Percentiles rank a stretch among this genome's conserved stretches.
phyloP scores from a whole-genome alignment of 495 filamentous ascomycete genomes.

The Penicillium chermesinum region DNA sequence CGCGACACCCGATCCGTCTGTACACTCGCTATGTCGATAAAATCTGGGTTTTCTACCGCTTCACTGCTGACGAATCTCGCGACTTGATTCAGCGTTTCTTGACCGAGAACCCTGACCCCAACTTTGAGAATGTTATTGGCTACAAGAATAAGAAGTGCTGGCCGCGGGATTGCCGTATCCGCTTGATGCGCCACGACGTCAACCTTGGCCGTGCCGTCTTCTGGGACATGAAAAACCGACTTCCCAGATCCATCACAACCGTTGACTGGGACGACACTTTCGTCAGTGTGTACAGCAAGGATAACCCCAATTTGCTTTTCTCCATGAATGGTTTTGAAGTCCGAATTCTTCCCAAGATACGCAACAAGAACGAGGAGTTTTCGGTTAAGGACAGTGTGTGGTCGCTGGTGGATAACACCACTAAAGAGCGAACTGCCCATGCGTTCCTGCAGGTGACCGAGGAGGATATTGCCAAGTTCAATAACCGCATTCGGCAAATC shows the following conservation, averaged over 20 bases:
- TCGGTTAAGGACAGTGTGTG: constrained; percentile 96
- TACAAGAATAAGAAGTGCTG: constrained; percentile 99
- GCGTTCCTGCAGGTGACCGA: constrained; percentile 98
- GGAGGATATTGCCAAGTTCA: constrained; percentile 98
- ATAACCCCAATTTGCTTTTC: constrained; percentile 96
- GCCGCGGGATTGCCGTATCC: constrained; percentile 96
- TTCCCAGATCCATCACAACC: constrained; percentile 91
- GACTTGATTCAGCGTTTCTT: constrained; percentile 97
- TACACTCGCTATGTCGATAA: constrained; percentile 98
- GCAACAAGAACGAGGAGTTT: constrained; percentile 94
- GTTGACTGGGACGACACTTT: constrained; percentile 99
- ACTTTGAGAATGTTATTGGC: constrained; percentile 98
- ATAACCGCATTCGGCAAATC: constrained; percentile 97
- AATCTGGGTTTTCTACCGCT: constrained; percentile 97
- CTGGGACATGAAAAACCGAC: constrained; percentile 97
- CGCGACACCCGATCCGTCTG: constrained; percentile 86
- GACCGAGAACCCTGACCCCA: constrained; percentile 97
- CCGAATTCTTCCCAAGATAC: constrained; percentile 90
- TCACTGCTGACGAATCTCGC: constrained; percentile 86
- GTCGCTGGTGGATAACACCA: constrained; percentile 93
- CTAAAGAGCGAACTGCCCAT: constrained; percentile 94
- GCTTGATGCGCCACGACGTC: constrained; percentile 98
- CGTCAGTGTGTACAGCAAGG: constrained; percentile 95
- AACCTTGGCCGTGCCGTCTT: constrained; percentile 97
- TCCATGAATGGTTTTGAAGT: constrained; percentile 99